Percentiles rank a stretch among this genome's conserved stretches.
Evolutionary conservation across 306 rosid genomes (phyloP).

Genomic region (Citrullus colocynthis): DNA sequence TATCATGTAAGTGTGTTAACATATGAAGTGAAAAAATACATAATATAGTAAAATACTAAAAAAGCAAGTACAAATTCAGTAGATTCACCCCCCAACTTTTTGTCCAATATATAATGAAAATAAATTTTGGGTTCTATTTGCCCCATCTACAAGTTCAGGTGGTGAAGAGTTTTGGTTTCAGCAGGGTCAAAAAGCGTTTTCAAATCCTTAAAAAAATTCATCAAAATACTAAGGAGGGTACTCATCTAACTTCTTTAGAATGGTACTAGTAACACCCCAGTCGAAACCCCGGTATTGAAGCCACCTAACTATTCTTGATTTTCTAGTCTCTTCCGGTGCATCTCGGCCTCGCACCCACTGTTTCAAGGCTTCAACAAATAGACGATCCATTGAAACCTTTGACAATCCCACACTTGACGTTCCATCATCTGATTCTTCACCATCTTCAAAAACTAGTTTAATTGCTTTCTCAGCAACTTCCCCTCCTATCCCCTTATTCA

Average conservation of each 20-base stretch:
- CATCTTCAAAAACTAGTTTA: conserved; percentile 44
- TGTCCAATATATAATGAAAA: no score
- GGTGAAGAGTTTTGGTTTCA: no score
- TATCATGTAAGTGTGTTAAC: no score
- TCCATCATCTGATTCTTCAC: conserved; percentile 9
- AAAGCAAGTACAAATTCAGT: no score
- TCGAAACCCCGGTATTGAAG: conserved; percentile 71
- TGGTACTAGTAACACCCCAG: conserved; percentile 50
- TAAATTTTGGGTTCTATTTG: no score
- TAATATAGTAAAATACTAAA: no score
- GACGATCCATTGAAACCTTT: conserved; percentile 43
- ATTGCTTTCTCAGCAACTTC: conserved; percentile 62
- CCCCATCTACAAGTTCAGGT: no score
- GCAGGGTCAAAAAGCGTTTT: background rate
- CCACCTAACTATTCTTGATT: conserved; percentile 59
- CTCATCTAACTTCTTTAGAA: conserved; percentile 51
- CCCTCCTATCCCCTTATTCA: conserved; percentile 66
- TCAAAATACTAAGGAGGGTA: conserved; percentile 21
- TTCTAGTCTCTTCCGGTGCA: conserved; percentile 55
- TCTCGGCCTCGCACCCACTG: conserved; percentile 63
- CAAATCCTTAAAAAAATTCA: background rate
- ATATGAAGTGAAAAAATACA: no score
- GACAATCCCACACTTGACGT: conserved; percentile 24
- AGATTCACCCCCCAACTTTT: no score
- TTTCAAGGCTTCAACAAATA: conserved; percentile 64